Evolutionary conservation across 495 filamentous ascomycete species (phyloP).

Genomic region (Glonium stellatum): DNA sequence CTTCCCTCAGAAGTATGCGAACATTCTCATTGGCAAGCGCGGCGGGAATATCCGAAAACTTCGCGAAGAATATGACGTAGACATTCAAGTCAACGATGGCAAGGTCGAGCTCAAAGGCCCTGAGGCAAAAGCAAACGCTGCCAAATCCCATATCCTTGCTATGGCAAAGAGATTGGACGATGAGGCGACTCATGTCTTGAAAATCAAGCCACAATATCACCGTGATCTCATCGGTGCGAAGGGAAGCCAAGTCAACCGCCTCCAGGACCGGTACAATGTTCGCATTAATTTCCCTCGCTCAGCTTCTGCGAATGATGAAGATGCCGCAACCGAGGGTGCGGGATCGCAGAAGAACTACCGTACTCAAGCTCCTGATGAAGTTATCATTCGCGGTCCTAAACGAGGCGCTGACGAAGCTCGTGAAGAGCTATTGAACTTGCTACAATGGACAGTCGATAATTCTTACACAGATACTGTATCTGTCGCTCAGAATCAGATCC

Average conservation of each 20-base stretch:
- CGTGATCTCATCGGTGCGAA: slow-evolving; percentile 63
- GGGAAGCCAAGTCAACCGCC: slow-evolving; percentile 57
- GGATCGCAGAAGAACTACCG: slow-evolving; percentile 49
- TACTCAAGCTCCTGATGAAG: slow-evolving; percentile 75
- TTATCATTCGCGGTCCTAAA: slow-evolving; percentile 81
- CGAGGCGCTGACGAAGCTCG: slow-evolving; percentile 84
- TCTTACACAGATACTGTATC: slow-evolving; percentile 69
- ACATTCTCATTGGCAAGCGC: slow-evolving; percentile 83
- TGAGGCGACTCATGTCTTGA: slow-evolving; percentile 75
- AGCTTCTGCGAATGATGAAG: slow-evolving; percentile 54
- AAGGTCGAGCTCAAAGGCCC: slow-evolving; percentile 68
- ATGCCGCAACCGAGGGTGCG: slow-evolving; percentile 64
- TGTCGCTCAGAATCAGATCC: slow-evolving; percentile 80
- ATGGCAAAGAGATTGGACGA: slow-evolving; percentile 76
- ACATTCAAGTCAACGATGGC: slow-evolving; percentile 77
- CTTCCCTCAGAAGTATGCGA: slow-evolving; percentile 89
- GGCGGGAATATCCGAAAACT: slow-evolving; percentile 92
- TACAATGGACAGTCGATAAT: slow-evolving; percentile 82
- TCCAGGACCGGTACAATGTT: slow-evolving; percentile 82
- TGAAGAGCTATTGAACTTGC: slow-evolving; percentile 76
- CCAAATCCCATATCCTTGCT: slow-evolving; percentile 66
- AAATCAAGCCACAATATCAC: slow-evolving; percentile 83
- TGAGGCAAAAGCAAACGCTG: slow-evolving; percentile 72
- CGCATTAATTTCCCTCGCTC: slow-evolving; percentile 88
- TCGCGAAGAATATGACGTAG: slow-evolving; percentile 95